phyloP scores from a whole-genome alignment of 768 basidiomycete species.

The Naganishia vaughanmartiniae region DNA sequence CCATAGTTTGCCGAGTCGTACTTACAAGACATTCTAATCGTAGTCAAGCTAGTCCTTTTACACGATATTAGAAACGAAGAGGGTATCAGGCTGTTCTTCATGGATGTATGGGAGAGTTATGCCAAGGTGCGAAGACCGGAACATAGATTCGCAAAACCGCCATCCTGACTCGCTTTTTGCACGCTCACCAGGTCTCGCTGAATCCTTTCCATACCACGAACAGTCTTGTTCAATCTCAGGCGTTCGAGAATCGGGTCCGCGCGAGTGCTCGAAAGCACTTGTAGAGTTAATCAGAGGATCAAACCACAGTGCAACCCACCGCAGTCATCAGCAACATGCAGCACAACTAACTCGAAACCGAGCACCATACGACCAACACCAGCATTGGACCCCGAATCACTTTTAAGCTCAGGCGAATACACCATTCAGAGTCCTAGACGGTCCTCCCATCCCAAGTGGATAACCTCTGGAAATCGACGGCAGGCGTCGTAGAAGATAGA shows the following conservation, averaged over 20 bases:
- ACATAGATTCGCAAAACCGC: not conserved
- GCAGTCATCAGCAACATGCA: not conserved
- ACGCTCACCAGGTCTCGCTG: conserved; percentile 64
- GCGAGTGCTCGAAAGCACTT: conserved; percentile 83
- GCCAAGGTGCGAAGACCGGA: conserved; percentile 68
- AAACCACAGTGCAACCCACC: too few species aligned
- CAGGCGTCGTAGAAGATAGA: too few species aligned
- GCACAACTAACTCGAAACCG: too few species aligned
- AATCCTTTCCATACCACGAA: conserved; percentile 98
- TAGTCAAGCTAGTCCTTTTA: conserved; percentile 90
- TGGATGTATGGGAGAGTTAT: conserved; percentile 95
- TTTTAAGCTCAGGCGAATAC: too few species aligned
- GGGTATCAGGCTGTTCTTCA: conserved; percentile 86
- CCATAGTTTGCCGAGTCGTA: not conserved
- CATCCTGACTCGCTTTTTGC: not conserved
- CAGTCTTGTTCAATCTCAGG: conserved; percentile 69
- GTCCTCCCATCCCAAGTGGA: too few species aligned
- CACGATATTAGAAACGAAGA: conserved; percentile 98
- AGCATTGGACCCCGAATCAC: too few species aligned
- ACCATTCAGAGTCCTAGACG: too few species aligned
- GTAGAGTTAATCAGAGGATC: conserved; percentile 31
- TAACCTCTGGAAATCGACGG: too few species aligned
- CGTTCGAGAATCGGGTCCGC: conserved; percentile 80
- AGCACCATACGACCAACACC: too few species aligned
- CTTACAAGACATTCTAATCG: not conserved